Percentiles rank a stretch among this genome's conserved stretches.
Conservation (phyloP, 257 asterid species). For the Cinchona pubescens region DNA sequence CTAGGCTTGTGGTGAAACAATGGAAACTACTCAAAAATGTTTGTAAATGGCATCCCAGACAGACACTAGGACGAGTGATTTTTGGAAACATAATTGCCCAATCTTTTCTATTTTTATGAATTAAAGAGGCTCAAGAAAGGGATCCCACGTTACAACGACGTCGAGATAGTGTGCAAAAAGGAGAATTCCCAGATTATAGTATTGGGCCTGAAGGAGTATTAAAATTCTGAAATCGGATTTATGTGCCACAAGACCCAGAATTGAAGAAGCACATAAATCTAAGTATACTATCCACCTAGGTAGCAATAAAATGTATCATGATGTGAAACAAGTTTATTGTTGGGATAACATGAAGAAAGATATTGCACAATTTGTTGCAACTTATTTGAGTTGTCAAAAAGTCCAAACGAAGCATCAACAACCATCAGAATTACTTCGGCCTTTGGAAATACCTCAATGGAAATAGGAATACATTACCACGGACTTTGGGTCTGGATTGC, state of each 20-base stretch:
- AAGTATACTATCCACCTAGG: neutral
- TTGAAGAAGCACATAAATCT: neutral
- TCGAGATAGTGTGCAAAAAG: neutral
- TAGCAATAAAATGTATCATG: too few species aligned
- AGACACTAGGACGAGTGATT: too few species aligned
- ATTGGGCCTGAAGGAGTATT: neutral
- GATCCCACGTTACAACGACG: too few species aligned
- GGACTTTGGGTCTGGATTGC: neutral
- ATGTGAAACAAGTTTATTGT: neutral
- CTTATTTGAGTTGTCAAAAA: neutral
- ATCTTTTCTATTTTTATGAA: too few species aligned
- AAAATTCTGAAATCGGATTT: too few species aligned
- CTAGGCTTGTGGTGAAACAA: too few species aligned
- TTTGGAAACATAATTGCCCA: too few species aligned
- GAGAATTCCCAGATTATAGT: neutral
- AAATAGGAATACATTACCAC: neutral
- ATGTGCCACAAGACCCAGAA: too few species aligned
- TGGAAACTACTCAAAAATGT: too few species aligned
- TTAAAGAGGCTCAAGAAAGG: too few species aligned
- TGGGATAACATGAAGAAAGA: neutral
- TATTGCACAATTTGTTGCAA: neutral
- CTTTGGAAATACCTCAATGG: neutral
- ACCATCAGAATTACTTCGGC: neutral
- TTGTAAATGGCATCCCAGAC: too few species aligned
- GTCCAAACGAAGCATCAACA: neutral